A percentile compares a stretch with the other conserved stretches of the same genome.
Conservation (phyloP, 2,329 filamentous ascomycete species). For the Ascochyta viciae-villosae region DNA sequence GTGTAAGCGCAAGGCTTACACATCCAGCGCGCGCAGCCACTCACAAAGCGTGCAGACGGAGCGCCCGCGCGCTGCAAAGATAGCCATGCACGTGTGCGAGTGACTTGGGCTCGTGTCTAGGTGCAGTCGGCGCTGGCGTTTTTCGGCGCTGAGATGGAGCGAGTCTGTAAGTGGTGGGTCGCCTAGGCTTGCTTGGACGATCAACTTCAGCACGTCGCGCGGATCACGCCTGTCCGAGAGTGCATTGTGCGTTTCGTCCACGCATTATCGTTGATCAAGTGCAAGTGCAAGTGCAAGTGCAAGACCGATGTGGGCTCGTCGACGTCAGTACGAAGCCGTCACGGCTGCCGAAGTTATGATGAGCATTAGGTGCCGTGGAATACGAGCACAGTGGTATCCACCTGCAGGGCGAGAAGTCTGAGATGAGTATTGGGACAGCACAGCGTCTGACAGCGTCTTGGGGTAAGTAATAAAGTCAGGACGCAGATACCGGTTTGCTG, state of each 20-base stretch:
- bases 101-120: constrained; percentile 13
- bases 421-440: neutral
- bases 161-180: neutral
- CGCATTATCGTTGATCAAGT: neutral
- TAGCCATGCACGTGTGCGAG: constrained; percentile 14
- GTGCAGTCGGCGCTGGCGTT: neutral
- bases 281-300: neutral
- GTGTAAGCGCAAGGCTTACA: constrained; percentile 14
- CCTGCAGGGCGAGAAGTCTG: neutral
- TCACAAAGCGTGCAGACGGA: neutral
- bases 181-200: constrained; percentile 2
- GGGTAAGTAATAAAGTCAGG: neutral
- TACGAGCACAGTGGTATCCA: neutral
- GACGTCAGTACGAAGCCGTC: neutral
- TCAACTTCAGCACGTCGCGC: neutral
- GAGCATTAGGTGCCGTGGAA: neutral
- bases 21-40: neutral
- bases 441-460: neutral
- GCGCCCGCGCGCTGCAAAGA: constrained; percentile 2
- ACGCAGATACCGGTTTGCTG: neutral
- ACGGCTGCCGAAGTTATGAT: neutral
- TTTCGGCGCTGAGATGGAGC: neutral
- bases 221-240: neutral
- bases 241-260: neutral
- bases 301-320: constrained; percentile 1